Base-by-base conservation (phyloP, 176 grass and related monocot genomes). In the Cenchrus fungigraminus region DNA sequence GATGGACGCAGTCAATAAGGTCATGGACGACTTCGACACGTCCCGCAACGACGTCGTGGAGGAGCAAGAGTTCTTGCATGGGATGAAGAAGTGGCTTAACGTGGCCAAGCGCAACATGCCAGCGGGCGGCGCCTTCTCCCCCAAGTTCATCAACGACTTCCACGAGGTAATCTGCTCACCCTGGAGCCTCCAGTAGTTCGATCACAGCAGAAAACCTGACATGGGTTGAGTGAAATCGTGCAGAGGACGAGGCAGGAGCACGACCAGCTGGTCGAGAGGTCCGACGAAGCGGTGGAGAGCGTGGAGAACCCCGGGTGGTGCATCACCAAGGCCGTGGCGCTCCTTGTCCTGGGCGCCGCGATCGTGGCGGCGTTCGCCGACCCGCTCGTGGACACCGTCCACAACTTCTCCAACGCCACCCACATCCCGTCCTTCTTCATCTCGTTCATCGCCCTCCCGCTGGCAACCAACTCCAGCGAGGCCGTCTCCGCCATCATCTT, bases 401-500 rank as follows among this genome's bases (percentile, higher is more conserved):
- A 96, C 84, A 94, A 96, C 71, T 96, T 99, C 81, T 99, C 97
- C n/a, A 67, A 84, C 11, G 93, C 97, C 44, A 89, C 97, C 11
- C 86, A 81, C 65, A 99, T 99, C 64, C 93, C 97, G 20, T 91
- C 91, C 31, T 96, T 99, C 82, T 96, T 99, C 83, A 92, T 99
- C 85, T 99, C 94, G 25, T 99, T 99, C 90, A 89, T 99, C 28
- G 90, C 76, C 68, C 91, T 99, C 75, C 97, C 97, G 7, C 82
- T 99, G 71, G 97, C 94, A 5, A 99, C 94, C 54, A 99, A 99
- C 82, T 99, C 97, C 71, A 99, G 97, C n/a, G 97, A 99, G 86
- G 91, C 97, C 4, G 91, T 99, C 50, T 96, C 97, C 2, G 97
- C 97, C 22, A 73, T 99, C 70, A 96, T 99, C 65, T 96, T 96